Base-by-base conservation (phyloP, 495 filamentous ascomycete species). In the Penicillium diatomitis region DNA sequence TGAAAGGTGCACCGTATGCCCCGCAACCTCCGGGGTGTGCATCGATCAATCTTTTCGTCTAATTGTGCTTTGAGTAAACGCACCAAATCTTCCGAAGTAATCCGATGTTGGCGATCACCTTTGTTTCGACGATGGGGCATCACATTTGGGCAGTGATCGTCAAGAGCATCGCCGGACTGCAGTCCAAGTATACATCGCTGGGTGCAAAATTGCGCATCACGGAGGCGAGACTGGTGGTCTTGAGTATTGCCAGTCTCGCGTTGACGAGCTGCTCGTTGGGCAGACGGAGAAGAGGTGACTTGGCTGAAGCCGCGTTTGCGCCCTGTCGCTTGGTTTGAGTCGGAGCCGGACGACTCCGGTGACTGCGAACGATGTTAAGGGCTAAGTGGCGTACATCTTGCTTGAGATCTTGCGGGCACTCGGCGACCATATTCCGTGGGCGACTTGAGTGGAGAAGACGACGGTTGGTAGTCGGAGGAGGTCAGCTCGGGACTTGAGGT, bases 101-200 rank as follows among this genome's bases (percentile, higher is more conserved):
- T 58, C 3, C 44, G 53, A 50, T 69, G 56, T 27, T 46, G 28
- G 11, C 27, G 36, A 20, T 34, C 33, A 29, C 55, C 37, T 41
- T 39, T 3, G n/a, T 44, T 42, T 8, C 38, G 50, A 8, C 42
- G 61, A 57, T 76, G 67, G 9, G 57, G 48, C 5, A 49, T 32
- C 1, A 72, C 53, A 50, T 78, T 78, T 33, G 69, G 72, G 49
- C 71, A 79, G 5, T 5, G 2, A 8, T 49, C 29, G 47, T 79
- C 74, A 10, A 77, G 56, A 4, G 36, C 5, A 28, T 41, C 48
- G 0, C 66, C 57, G 5, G 48, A 50, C 11, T 72, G 59, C n/a
- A 79, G 50, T 3, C 72, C 70, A 6, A 68, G 59, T 32, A 79
- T 61, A 53, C 66, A 79, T 28, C 59, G 57, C 52, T 76, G 69